Evolutionary conservation across 352 stramenopile genomes (phyloP), one percentile per base, ranked within the genome.

Genomic region (Phytopythium boreale): DNA sequence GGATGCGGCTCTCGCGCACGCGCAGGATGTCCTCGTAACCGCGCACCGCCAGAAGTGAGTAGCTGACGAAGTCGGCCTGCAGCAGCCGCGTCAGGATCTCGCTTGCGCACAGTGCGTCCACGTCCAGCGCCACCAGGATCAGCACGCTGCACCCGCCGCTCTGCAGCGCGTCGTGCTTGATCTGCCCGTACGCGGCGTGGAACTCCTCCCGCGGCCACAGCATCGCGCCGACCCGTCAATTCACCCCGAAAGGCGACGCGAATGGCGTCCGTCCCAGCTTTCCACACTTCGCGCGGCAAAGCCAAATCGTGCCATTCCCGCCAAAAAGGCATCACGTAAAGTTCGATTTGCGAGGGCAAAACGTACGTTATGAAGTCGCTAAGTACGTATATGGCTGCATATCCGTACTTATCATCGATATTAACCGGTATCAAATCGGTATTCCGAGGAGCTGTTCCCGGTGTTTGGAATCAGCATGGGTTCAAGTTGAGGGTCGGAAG

Each of bases 51-150:
- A 92, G 59, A 37, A 93, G 62, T 60, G 76, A 77, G 57, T 94
- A 92, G 66, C 81, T 89, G 56, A 95, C 58, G 62, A 95, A 80
- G 62, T 93, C 82, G 19, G 74, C 67, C 52, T 97, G 81, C 41
- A 95, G 61, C 29, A 90, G 69, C 39, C 78, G 72, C 59, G 92
- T 97, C 50, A 99, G 76, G 66, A 99, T 99, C 61, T 95, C 91
- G 51, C 89, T 94, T 17, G 95, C 91, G 65, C 92, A 97, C 60
- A 99, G 84, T 43, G 96, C 95, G 71, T 99, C 97, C 41, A 95
- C 92, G 64, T 98, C 95, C 15, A 97, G 72, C 51, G 96, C 92
- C 34, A 98, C 94, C 19, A 99, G 89, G 22, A 99, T 66, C 34
- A 99, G 74, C 22, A 98, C 87, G 43, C 87, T 97, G 65, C 87